Percentiles rank a stretch among this genome's conserved stretches.
phyloP scores from a whole-genome alignment of 2,329 filamentous ascomycete species.

The Penicillium sp. region DNA sequence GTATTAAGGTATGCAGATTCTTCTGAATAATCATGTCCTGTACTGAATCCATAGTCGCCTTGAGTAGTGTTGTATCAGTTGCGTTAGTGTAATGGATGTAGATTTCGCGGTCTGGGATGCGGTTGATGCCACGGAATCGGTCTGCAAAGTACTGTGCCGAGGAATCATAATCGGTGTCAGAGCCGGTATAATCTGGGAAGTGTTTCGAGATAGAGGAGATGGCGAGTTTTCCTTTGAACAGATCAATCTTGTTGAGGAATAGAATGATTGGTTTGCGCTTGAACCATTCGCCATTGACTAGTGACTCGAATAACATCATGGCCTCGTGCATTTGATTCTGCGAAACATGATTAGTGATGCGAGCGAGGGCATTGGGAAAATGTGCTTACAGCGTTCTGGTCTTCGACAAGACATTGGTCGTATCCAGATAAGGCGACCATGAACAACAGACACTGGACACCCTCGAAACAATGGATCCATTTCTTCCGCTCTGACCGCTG shows the following conservation, averaged over 20 bases:
- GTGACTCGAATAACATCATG: slow-evolving; percentile 81
- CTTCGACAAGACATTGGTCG: slow-evolving; percentile 92
- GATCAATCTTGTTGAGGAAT: slow-evolving; percentile 84
- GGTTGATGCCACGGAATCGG: slow-evolving; percentile 74
- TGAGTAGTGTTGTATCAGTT: slow-evolving; percentile 69
- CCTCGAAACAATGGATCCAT: slow-evolving; percentile 96
- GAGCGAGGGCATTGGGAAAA: background rate
- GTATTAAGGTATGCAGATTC: slow-evolving; percentile 74
- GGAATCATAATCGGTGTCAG: slow-evolving; percentile 68
- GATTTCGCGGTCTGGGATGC: slow-evolving; percentile 57
- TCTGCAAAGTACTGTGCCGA: slow-evolving; percentile 79
- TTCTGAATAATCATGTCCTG: slow-evolving; percentile 87
- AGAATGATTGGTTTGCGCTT: slow-evolving; percentile 76
- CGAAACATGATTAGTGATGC: slow-evolving; percentile 6
- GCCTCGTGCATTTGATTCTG: slow-evolving; percentile 92
- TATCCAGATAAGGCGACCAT: slow-evolving; percentile 94
- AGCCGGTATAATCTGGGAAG: slow-evolving; percentile 76
- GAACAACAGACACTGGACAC: slow-evolving; percentile 88
- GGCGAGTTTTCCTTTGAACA: slow-evolving; percentile 74
- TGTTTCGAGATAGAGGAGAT: slow-evolving; percentile 69
- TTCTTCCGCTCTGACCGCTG: slow-evolving; percentile 93
- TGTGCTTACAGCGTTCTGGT: slow-evolving; percentile 84
- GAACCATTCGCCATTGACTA: slow-evolving; percentile 85
- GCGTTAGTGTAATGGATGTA: slow-evolving; percentile 61
- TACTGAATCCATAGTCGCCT: slow-evolving; percentile 81